Conservation (phyloP, 225 moss, liverwort and hornwort genomes). For the Pleurozium schreberi region DNA sequence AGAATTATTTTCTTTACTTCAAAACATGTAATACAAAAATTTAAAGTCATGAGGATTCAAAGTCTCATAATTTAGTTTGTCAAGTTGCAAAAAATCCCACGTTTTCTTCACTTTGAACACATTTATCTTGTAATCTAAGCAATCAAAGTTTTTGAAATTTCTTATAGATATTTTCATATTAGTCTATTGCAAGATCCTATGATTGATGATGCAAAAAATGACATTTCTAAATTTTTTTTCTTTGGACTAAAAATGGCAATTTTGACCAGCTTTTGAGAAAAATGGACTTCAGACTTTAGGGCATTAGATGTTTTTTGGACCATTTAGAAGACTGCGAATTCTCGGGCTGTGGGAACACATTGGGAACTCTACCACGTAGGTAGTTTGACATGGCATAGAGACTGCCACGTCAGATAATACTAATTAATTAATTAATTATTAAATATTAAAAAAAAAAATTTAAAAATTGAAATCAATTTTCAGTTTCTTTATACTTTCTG, state of each 20-base stretch:
- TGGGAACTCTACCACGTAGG: too few relatives aligned
- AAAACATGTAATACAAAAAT: not conserved
- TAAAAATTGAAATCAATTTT: too few relatives aligned
- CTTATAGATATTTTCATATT: fast-evolving
- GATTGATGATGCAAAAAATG: fast-evolving
- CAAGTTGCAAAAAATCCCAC: fast-evolving
- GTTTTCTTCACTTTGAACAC: fast-evolving
- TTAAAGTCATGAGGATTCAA: not conserved
- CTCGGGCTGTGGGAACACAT: too few relatives aligned
- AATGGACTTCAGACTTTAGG: not conserved
- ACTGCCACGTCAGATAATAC: too few relatives aligned
- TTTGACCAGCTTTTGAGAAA: not conserved
- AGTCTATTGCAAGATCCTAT: not conserved
- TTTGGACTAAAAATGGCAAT: not conserved
- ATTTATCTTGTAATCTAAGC: not conserved
- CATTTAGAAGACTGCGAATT: too few relatives aligned
- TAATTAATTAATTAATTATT: too few relatives aligned
- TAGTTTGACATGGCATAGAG: too few relatives aligned
- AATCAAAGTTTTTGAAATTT: not conserved
- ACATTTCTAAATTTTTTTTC: not conserved
- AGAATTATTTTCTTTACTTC: not conserved
- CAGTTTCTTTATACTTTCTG: too few relatives aligned
- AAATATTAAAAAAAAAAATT: too few relatives aligned
- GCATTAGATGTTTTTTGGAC: too few relatives aligned
- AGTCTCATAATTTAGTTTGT: not conserved